Percentiles rank a stretch among this genome's conserved stretches.
Evolutionary conservation across 495 filamentous ascomycete species (phyloP).

Genomic region (Lasiosphaeria miniovina): DNA sequence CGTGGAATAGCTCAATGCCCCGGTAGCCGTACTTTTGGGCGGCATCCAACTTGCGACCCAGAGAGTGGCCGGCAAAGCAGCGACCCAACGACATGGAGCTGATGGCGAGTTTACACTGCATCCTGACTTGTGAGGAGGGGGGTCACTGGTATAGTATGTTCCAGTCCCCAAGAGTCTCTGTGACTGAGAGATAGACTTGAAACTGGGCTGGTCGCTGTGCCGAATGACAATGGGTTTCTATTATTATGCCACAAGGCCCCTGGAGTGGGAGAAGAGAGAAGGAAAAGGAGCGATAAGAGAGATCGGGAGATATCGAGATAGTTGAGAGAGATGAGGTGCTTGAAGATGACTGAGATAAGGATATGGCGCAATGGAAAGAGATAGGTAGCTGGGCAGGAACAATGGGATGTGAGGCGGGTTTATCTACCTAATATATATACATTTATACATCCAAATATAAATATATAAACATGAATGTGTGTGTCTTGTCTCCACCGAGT

Average conservation of each 20-base stretch:
- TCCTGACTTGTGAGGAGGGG: conserved; percentile 1
- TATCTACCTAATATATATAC: not conserved
- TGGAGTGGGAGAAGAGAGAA: not conserved
- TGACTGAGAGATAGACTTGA: too few species aligned
- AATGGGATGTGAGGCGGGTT: not conserved
- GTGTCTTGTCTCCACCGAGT: too few species aligned
- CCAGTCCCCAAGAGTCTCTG: too few species aligned
- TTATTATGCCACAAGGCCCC: not conserved
- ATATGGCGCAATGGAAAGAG: too few species aligned
- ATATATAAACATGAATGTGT: too few species aligned
- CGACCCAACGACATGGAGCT: conserved; percentile 74
- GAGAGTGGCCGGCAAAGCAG: conserved; percentile 50
- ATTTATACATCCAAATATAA: too few species aligned
- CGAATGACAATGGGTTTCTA: too few species aligned
- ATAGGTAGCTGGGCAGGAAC: not conserved
- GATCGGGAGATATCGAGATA: not conserved
- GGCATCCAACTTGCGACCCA: conserved; percentile 62
- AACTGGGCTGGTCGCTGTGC: too few species aligned
- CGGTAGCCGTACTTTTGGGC: conserved; percentile 63
- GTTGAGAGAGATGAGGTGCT: too few species aligned
- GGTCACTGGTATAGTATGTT: not conserved
- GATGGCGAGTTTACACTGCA: conserved; percentile 50
- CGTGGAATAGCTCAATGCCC: conserved; percentile 77
- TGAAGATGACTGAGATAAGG: too few species aligned
- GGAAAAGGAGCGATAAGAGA: too few species aligned